Base-by-base conservation (phyloP, 2,329 filamentous ascomycete species). In the Clarireedia sp. region DNA sequence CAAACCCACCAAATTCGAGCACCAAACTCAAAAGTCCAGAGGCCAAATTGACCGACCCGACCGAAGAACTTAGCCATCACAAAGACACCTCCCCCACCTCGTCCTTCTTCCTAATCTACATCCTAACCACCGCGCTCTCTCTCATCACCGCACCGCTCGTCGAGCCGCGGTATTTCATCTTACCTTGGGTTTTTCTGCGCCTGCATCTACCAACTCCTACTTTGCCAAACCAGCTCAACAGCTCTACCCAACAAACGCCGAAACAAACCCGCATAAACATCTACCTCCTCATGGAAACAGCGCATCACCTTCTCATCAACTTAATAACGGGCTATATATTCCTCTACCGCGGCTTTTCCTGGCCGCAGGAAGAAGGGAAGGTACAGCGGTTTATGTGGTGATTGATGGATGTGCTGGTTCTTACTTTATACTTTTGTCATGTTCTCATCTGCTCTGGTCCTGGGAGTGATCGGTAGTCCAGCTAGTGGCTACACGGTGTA, bases 101-200 rank as follows among this genome's bases (percentile, higher is more conserved):
- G 0, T 82, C 80, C 0, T 81, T 78, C 2, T 73, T 73, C 1
- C 68, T 85, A 26, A 71, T 85, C 23, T 77, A 81, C 60, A 69
- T 96, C 7, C 72, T 83, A 4, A 80, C 91, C 0, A 90, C 90
- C 0, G 67, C 85, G 0, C 75, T 96, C 3, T 92, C 89, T 0
- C 79, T 99, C 12, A 74, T 96, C 54, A 94, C 90, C 0, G 91
- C 94, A 0, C 91, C 94, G 0, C 79, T 99, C 0, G 92, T 99
- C 9, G 94, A 99, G 70, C 94, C 94, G 14, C 82, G 94, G 14
- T 99, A 99, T 71, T 96, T 96, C 70, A 95, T 99, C 67, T 78
- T 96, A 12, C 91, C 92, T 0, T 99, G 90, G 90, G 80, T 96
- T 8, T 84, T 96, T 65, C 97, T 91, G 89, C 80, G 94, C 0